A percentile compares a stretch with the other conserved stretches of the same genome.
Evolutionary conservation across 192 early-diverging fungal species (phyloP).

Genomic region (Gonapodya prolifera): DNA sequence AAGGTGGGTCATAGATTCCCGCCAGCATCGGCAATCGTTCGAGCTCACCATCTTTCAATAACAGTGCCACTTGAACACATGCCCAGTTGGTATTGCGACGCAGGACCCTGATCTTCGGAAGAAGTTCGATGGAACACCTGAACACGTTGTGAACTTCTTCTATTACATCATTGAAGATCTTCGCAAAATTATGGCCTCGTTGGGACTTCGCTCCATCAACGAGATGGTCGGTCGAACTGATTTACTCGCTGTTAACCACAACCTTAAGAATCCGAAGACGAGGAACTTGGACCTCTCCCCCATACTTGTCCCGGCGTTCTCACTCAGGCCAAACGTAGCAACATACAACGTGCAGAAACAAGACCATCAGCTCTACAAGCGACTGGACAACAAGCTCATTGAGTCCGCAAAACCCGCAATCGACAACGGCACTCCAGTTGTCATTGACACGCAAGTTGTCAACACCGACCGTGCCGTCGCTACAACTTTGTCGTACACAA

Average conservation of each 20-base stretch:
- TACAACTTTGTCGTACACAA: constrained; percentile 80
- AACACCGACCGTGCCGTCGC: constrained; percentile 96
- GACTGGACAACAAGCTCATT: constrained; percentile 79
- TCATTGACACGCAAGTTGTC: constrained; percentile 51
- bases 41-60: not conserved
- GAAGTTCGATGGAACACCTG: constrained; percentile 91
- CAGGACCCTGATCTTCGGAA: constrained; percentile 87
- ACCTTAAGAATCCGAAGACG: constrained; percentile 69
- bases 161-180: constrained; percentile 91
- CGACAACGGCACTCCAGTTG: constrained; percentile 35
- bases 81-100: constrained; percentile 94
- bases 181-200: constrained; percentile 82
- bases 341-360: constrained; percentile 73
- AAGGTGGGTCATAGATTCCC: constrained; percentile 20
- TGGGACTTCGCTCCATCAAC: constrained; percentile 84
- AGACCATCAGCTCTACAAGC: constrained; percentile 73
- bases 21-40: not conserved
- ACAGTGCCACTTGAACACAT: constrained; percentile 77
- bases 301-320: constrained; percentile 77
- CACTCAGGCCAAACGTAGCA: constrained; percentile 75
- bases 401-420: constrained; percentile 67
- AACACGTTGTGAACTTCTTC: constrained; percentile 98
- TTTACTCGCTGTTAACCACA: constrained; percentile 63
- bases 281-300: constrained; percentile 69
- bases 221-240: constrained; percentile 96